Base-by-base conservation (phyloP, 169 alveolate species). In the Babesia divergens region DNA sequence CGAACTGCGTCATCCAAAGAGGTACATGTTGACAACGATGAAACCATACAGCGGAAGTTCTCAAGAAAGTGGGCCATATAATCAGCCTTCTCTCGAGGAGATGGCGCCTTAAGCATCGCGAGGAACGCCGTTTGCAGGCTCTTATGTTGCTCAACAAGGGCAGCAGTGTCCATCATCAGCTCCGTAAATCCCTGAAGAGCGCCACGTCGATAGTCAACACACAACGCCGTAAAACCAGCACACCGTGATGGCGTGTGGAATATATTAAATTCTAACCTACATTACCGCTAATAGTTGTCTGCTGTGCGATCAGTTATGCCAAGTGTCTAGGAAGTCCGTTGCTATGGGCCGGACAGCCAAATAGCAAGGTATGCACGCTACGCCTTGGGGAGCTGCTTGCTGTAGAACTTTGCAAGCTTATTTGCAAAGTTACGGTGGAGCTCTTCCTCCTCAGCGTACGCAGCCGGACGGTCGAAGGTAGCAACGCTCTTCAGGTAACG, bases 401-500 rank as follows among this genome's bases (percentile, higher is more conserved):
- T 2, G 31, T 47, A n/a, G 34, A 62, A 62, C 34, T 54, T 59
- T 11, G 77, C 71, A 0, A 46, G 46, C 34, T 56, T 31, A 11
- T 2, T 26, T 6, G 47, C 64, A 20, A 7, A 40, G 8, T 31
- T 22, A 47, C 44, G 59, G 50, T 51, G 16, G 22, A 59, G 0
- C 28, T 65, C 74, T n/a, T 40, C 75, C 26, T 47, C 72, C 32
- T 70, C 82, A 16, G 32, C 6, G 40, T 37, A 42, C 3, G 34
- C 54, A 13, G 5, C 13, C 22, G 56, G 34, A 9, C 8, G 6
- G 40, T 51, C 77, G 44, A 24, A 44, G 11, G 77, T 32, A 6
- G 52, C 49, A 43, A 53, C 66, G 67, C 54, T 53, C 29, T 66
- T 52, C 9, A 51, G 22, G 66, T 42, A 66, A 14, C 65, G 67